Evolutionary conservation across 2,329 filamentous ascomycete genomes (phyloP).

Genomic region (Blastomyces silverae): DNA sequence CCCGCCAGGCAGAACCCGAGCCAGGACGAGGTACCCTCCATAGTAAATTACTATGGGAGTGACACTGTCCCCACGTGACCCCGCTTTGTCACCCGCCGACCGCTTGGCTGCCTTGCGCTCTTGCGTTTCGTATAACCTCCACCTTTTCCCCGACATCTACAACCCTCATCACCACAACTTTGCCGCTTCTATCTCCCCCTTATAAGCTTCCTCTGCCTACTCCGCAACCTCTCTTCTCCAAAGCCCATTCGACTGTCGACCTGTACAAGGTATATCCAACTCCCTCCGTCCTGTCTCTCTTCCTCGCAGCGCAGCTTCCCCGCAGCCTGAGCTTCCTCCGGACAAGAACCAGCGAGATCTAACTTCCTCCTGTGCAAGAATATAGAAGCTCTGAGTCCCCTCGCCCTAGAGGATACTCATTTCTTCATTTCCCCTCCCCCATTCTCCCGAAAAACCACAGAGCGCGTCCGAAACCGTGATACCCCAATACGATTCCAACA

Average conservation of each 20-base stretch:
- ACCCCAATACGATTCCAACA: not conserved
- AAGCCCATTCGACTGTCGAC: not conserved
- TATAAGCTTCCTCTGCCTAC: not conserved
- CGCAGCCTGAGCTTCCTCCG: not conserved
- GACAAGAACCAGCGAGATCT: not conserved
- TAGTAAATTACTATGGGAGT: not conserved
- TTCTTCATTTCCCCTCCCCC: not conserved
- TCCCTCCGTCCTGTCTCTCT: not conserved
- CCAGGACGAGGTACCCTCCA: not conserved
- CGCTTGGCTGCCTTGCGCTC: not conserved
- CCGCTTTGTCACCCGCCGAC: not conserved
- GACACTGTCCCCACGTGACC: not conserved
- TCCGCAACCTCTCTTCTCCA: not conserved
- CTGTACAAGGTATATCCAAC: not conserved
- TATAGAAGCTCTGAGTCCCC: not conserved
- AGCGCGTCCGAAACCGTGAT: not conserved
- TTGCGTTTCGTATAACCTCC: not conserved
- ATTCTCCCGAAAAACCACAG: not conserved
- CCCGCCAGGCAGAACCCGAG: no score
- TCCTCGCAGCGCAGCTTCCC: not conserved
- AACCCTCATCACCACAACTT: not conserved
- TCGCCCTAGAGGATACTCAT: not conserved
- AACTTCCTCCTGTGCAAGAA: not conserved
- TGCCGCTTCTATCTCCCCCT: not conserved
- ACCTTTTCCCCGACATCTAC: not conserved